Conservation (phyloP, 1,284 basidiomycete genomes). For the Ganoderma boninense region DNA sequence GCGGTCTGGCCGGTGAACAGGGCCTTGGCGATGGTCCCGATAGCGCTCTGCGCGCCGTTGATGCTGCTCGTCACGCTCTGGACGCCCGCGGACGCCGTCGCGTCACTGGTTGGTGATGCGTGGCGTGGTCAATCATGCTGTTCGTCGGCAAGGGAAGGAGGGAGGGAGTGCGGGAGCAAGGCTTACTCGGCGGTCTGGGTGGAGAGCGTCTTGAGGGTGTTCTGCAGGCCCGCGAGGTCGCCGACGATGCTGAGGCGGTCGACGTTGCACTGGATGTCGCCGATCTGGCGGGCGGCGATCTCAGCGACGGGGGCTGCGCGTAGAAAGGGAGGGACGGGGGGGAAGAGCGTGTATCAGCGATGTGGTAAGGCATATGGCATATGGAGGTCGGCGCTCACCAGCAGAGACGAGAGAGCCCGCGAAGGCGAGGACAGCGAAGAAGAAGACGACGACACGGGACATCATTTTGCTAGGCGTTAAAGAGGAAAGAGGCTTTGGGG, state of each 20-base stretch:
- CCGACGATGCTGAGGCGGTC: conserved; percentile 45
- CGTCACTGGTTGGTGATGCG: conserved; percentile 36
- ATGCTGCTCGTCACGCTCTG: conserved; percentile 41
- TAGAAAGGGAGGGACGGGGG: neutral
- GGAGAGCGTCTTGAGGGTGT: conserved; percentile 40
- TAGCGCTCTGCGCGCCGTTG: conserved; percentile 42
- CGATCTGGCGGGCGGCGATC: conserved; percentile 40
- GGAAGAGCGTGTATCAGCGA: neutral
- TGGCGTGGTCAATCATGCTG: neutral
- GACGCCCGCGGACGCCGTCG: conserved; percentile 35
- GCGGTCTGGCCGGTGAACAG: conserved; percentile 44
- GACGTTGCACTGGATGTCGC: conserved; percentile 46
- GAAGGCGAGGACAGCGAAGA: conserved; percentile 25
- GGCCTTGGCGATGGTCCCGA: conserved; percentile 45
- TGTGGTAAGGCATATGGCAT: neutral
- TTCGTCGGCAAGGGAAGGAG: neutral
- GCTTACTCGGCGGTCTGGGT: conserved; percentile 27
- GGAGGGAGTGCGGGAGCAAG: neutral
- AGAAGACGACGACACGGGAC: conserved; percentile 23
- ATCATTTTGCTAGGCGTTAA: conserved; percentile 11
- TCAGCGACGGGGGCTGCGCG: conserved; percentile 20
- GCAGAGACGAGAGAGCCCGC: conserved; percentile 25
- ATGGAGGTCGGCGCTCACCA: conserved; percentile 11
- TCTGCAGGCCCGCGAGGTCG: conserved; percentile 39
- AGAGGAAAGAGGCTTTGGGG: neutral